Evolutionary conservation across 2,329 filamentous ascomycete species (phyloP), one percentile per base, ranked within the genome.

Genomic region (Trichophyton verrucosum): DNA sequence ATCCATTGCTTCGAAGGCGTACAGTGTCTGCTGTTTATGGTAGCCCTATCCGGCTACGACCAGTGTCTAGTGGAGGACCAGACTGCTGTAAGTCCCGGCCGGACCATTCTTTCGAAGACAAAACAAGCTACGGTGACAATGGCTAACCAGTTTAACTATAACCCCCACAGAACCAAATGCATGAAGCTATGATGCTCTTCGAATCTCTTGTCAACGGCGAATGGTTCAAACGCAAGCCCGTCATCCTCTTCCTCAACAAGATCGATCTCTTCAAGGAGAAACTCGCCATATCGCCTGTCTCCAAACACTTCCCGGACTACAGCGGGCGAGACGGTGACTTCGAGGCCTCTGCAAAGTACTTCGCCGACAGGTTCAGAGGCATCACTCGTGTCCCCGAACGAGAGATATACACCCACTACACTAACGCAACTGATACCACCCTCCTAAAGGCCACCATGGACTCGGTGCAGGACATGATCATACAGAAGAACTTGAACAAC

Each of bases 1-100:
- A 95, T 96, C 65, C 91, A 96, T 73, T 94, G 91, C 71, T 96
- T 96, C 72, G 91, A 96, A 73, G 94, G 94, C 65, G 91, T 96
- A 64, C 91, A 94, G 70, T 91, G 89, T 67, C 80, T 97, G 60
- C 80, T 97, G 46, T 97, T 97, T 76, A 82, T 97, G 66, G 92
- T 96, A 59, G 91, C 92, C 56, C 91, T 97, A 68, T 96, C 91
- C 65, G 92, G 92, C 62, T 97, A 96, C 73, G 92, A 97, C 71
- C 94, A 97, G 74, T 95, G 91, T 69, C 78, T 97, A 57, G 90
- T 96, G 2, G 92, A 97, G 76, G 92, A 97, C 73, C 91, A 95
- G 75, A 94, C 95, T 72, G 91, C 91, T 65, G 91, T 95, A 80
- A 78, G 89, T 79, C n/a, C n/a, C 15, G 3, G 22, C 22, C 22